Evolutionary conservation across 1,284 basidiomycete species (phyloP).

Genomic region (Pascua guehoae): DNA sequence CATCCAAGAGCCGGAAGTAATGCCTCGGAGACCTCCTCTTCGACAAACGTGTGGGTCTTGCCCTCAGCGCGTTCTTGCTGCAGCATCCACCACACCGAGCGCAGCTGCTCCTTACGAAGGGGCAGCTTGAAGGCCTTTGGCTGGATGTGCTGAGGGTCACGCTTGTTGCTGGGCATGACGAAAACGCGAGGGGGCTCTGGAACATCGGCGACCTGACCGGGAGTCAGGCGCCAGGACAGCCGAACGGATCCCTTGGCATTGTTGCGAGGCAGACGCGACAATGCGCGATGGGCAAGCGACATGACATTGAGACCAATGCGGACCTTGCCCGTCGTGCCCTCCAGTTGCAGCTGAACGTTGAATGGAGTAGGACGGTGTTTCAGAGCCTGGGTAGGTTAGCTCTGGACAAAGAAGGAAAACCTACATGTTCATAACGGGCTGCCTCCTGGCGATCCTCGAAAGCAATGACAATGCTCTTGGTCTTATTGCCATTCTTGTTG

Average conservation of each 20-base stretch:
- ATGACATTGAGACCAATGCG: constrained; percentile 83
- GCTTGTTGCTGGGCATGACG: constrained; percentile 70
- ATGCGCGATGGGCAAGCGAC: constrained; percentile 80
- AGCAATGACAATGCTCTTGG: constrained; percentile 50
- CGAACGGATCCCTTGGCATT: constrained; percentile 55
- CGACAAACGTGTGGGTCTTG: constrained; percentile 65
- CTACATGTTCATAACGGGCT: constrained; percentile 68
- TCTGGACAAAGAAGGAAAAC: constrained; percentile 3
- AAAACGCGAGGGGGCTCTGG: constrained; percentile 56
- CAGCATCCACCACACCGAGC: constrained; percentile 92
- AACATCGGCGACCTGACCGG: constrained; percentile 50
- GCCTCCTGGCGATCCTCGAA: constrained; percentile 80
- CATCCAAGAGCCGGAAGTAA: constrained; percentile 79
- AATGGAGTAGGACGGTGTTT: constrained; percentile 84
- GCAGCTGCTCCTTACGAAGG: constrained; percentile 78
- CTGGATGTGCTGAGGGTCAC: constrained; percentile 68
- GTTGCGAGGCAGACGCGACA: constrained; percentile 68
- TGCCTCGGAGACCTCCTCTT: constrained; percentile 92
- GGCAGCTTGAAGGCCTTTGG: constrained; percentile 68
- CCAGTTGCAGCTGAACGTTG: constrained; percentile 77
- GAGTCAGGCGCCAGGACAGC: constrained; percentile 76
- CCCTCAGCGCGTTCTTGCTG: constrained; percentile 66
- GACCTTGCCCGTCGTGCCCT: constrained; percentile 60
- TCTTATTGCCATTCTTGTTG: constrained; percentile 43
- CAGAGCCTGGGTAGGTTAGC: constrained; percentile 55